Base-by-base conservation (phyloP, 2,329 filamentous ascomycete species). In the Neonectria faginata region DNA sequence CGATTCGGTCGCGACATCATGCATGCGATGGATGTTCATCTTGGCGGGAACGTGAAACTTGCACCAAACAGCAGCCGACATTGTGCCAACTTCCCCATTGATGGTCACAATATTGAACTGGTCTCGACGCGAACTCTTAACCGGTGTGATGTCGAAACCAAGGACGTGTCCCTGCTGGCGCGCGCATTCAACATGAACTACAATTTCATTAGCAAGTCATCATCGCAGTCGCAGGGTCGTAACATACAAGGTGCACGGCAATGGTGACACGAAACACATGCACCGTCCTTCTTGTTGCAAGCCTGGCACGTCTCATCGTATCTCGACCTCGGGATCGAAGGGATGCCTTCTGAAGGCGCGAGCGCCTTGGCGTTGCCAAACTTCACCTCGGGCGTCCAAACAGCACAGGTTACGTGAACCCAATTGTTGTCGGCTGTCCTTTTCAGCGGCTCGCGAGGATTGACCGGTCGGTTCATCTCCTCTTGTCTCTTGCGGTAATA, bases 341-440 rank as follows among this genome's bases (percentile, higher is more conserved):
- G 91, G 68, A 99, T 93, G 20, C 95, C 95, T 80, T 99, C 96
- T 2, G 92, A 94, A 33, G 94, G 91, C 71, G 94, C 92, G 36
- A 99, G 82, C 18, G 91, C 89, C 73, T 90, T 89, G 18, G 94
- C 91, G 72, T 92, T 92, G 67, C 92, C 94, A 78, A 97, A 99
- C 75, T 94, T 96, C 73, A 97, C 91, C 79, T 99, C 96, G 0
- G 93, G 90, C 11, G 92, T 94, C 89, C 93, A 98, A 18, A 97
- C 84, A 1, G 96, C 94, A 75, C 96, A 99, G 41, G 91, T 91
- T 29, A 98, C 93, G 77, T 99, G 96, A 16, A 97, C 93, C 96
- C 96, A 99, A 75, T 98, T 98, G 80, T 98, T 98, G 76, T 97
- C 94, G 4, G 92, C 92, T 0, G 96, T 99, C 53, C 93, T 89